Evolutionary conservation across 2,329 filamentous ascomycete species (phyloP).

Genomic region (Rhexocercosporidium sp.): DNA sequence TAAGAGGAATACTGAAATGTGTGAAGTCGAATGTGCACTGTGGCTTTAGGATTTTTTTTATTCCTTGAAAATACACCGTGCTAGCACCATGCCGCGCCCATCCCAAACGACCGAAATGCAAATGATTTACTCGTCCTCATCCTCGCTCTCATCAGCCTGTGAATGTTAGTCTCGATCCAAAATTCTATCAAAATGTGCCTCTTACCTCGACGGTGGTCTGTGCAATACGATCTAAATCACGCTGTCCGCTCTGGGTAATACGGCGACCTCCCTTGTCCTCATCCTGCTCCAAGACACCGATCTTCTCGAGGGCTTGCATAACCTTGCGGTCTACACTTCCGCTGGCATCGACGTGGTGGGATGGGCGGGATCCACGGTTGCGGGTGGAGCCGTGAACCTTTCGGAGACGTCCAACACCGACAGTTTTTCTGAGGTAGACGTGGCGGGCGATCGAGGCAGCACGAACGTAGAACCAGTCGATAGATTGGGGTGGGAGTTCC

Average conservation of each 20-base stretch:
- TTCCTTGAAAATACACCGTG: conserved; percentile 25
- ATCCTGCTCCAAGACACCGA: conserved; percentile 95
- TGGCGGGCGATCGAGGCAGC: conserved; percentile 95
- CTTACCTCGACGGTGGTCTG: conserved; percentile 78
- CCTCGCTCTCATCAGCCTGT: conserved; percentile 22
- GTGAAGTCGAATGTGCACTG: conserved; percentile 10
- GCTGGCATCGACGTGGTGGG: conserved; percentile 93
- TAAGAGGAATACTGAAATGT: neutral
- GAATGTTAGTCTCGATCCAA: neutral
- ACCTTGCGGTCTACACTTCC: conserved; percentile 97
- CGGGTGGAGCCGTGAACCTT: conserved; percentile 96
- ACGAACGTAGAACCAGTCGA: conserved; percentile 95
- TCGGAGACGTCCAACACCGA: conserved; percentile 96
- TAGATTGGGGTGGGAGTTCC: conserved; percentile 97
- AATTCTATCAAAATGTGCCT: conserved; percentile 56
- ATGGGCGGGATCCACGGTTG: conserved; percentile 93
- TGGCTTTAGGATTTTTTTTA: conserved; percentile 22
- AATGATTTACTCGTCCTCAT: conserved; percentile 25
- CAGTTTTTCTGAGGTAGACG: conserved; percentile 99
- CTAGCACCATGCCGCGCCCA: conserved; percentile 21
- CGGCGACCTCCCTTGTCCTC: conserved; percentile 98
- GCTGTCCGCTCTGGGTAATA: conserved; percentile 97
- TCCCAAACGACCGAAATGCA: conserved; percentile 19
- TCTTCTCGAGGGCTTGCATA: conserved; percentile 98
- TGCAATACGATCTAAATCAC: conserved; percentile 95